Evolutionary conservation across 2,329 filamentous ascomycete genomes (phyloP), one percentile per base, ranked within the genome.

Genomic region (Dactylonectria estremocensis): DNA sequence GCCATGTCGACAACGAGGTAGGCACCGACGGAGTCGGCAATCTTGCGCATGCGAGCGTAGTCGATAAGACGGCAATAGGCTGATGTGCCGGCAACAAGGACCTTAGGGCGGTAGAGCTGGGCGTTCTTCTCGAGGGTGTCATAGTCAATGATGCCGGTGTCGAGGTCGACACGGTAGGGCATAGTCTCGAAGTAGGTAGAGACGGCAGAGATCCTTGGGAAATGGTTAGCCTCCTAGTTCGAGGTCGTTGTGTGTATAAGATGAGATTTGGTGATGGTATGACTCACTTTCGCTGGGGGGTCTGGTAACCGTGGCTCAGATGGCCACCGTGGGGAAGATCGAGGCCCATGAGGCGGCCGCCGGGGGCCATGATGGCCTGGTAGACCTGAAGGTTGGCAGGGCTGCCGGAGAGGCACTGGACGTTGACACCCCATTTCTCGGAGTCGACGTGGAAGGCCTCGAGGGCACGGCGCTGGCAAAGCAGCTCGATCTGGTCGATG

Each of bases 181-280:
- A 99, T 92, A 67, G 96, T 99, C 89, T 99, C 95, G 81, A 98
- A 99, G 90, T 99, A 99, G 79, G 95, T 98, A 45, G 95, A 98
- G 77, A 99, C 93, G 68, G 95, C 95, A 62, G 95, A 98, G 83
- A 99, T 99, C 87, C 88, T 91, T 91, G 28, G 3, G n/a, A 16
- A 22, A 5, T 16, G 14, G 28, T 65, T 46, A 61, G 48, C 46
- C 11, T 43, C 33, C 2, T 4, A 16, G 22, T 31, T 49, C n/a
- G 7, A 24, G 8, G 33, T 24, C 24, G 52, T 28, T 49, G 6
- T 14, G 13, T 49, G 22, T n/a, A 3, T 18, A 9, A 24, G 4
- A n/a, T 16, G n/a, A 28, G 28, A 35, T 14, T 28, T 28, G n/a
- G 7, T 20, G 9, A 35, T n/a, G 50, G 18, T 22, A 16, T 50